These are phyloP conservation scores for Inonotus hispidus DNA, from an alignment of 1,284 basidiomycete species.

Conservation along the genomic window DNA sequence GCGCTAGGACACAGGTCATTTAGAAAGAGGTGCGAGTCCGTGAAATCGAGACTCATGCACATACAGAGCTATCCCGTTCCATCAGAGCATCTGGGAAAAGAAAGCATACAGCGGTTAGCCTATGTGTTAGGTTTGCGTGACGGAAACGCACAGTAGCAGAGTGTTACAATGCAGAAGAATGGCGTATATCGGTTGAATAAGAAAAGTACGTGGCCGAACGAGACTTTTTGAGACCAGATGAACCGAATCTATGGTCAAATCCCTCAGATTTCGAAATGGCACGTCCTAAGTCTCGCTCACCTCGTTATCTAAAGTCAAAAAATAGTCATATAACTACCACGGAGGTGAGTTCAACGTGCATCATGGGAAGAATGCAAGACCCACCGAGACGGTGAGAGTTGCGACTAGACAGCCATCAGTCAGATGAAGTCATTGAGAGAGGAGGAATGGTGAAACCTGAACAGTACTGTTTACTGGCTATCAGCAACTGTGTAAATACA, in stretches of 20 bases:
- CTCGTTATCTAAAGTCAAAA: constrained; percentile 1
- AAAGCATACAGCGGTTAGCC: not conserved
- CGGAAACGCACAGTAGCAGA: constrained; percentile 1
- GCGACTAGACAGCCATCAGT: not conserved
- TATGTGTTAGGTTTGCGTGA: not conserved
- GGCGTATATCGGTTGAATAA: constrained; percentile 4
- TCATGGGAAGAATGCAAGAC: not conserved
- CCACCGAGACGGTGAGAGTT: not conserved
- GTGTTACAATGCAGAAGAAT: not conserved
- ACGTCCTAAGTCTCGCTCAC: not conserved
- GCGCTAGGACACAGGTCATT: no score
- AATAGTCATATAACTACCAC: not conserved
- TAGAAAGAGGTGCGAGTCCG: no score
- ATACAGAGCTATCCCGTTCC: not conserved
- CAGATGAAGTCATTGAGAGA: not conserved
- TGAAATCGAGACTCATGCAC: not conserved
- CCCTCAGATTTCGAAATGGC: not conserved
- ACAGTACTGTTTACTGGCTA: not conserved
- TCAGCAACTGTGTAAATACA: not conserved
- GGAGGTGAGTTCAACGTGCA: not conserved
- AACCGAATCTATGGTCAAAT: not conserved
- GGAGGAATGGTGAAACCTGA: not conserved
- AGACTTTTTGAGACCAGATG: not conserved
- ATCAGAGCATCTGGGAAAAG: not conserved
- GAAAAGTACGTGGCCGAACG: not conserved